phyloP scores from a whole-genome alignment of 2,329 filamentous ascomycete genomes.

The Exserohilum turcica region DNA sequence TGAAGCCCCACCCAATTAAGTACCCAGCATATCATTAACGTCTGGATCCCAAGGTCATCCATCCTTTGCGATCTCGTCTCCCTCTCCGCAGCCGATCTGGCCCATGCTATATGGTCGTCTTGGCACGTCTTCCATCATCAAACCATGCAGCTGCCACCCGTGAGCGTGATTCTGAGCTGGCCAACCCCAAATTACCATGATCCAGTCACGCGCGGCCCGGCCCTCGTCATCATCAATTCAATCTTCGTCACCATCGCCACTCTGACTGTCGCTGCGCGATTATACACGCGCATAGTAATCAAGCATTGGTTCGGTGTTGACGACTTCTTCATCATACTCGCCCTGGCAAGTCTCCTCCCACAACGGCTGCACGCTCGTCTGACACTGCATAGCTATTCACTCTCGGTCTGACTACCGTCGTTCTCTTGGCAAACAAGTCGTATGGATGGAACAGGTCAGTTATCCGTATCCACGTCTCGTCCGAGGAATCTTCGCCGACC shows the following conservation, averaged over 20 bases:
- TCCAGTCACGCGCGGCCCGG: constrained; percentile 47
- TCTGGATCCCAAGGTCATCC: not conserved
- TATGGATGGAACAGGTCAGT: constrained; percentile 47
- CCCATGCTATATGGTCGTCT: not conserved
- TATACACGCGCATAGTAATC: constrained; percentile 49
- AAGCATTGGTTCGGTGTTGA: constrained; percentile 53
- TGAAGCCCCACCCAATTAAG: not conserved
- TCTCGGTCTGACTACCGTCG: constrained; percentile 45
- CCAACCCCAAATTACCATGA: constrained; percentile 50
- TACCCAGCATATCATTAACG: constrained; percentile 6
- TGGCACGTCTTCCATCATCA: constrained; percentile 9
- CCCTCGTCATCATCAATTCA: constrained; percentile 48
- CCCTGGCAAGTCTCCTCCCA: constrained; percentile 38
- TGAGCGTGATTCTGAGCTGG: constrained; percentile 42
- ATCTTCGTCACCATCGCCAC: constrained; percentile 47
- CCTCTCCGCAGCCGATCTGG: not conserved
- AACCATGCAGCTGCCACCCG: constrained; percentile 38
- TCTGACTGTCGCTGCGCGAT: constrained; percentile 43
- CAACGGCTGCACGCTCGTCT: not conserved
- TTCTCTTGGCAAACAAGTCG: constrained; percentile 50
- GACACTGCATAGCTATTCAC: constrained; percentile 41
- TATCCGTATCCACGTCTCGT: fast-evolving
- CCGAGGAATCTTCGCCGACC: not conserved
- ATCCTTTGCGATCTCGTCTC: constrained; percentile 1
- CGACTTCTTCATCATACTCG: constrained; percentile 49